phyloP scores from a whole-genome alignment of 441 rosid species.

The Pelargonium fulgidum region DNA sequence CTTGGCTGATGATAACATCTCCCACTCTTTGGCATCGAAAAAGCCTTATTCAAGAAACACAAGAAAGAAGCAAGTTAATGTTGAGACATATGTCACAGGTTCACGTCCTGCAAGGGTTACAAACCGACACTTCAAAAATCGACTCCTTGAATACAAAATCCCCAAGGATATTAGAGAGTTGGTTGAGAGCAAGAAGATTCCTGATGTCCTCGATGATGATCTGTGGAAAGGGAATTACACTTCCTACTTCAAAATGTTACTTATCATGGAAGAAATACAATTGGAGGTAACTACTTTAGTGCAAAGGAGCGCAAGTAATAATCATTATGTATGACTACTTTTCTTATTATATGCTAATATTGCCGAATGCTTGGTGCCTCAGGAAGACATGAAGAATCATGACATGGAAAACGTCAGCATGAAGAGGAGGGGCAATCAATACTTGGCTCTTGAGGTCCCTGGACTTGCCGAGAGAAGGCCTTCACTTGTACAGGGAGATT shows the following conservation, averaged over 20 bases:
- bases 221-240: slow-evolving; percentile 37
- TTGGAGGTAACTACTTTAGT: slow-evolving; percentile 40
- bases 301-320: not conserved
- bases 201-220: slow-evolving; percentile 33
- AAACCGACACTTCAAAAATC: slow-evolving; percentile 22
- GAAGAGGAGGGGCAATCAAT: slow-evolving; percentile 35
- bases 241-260: slow-evolving; percentile 36
- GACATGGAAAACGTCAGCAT: slow-evolving; percentile 47
- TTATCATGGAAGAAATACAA: slow-evolving; percentile 57
- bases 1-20: slow-evolving; percentile 54
- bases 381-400: slow-evolving; percentile 59
- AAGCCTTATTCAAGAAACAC: slow-evolving; percentile 40
- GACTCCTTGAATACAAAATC: slow-evolving; percentile 45
- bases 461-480: slow-evolving; percentile 71
- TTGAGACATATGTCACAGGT: slow-evolving; percentile 34
- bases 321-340: not conserved
- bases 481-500: slow-evolving; percentile 57
- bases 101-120: slow-evolving; percentile 34
- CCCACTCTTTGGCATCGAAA: slow-evolving; percentile 38
- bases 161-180: slow-evolving; percentile 45
- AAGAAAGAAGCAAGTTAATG: slow-evolving; percentile 40
- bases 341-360: slow-evolving; percentile 7
- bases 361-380: slow-evolving; percentile 19
- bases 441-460: slow-evolving; percentile 48
- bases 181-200: slow-evolving; percentile 43